A percentile compares a stretch with the other conserved stretches of the same genome.
phyloP scores from a whole-genome alignment of 805 yeast species.

The Vanderwaltozyma tropicalis region DNA sequence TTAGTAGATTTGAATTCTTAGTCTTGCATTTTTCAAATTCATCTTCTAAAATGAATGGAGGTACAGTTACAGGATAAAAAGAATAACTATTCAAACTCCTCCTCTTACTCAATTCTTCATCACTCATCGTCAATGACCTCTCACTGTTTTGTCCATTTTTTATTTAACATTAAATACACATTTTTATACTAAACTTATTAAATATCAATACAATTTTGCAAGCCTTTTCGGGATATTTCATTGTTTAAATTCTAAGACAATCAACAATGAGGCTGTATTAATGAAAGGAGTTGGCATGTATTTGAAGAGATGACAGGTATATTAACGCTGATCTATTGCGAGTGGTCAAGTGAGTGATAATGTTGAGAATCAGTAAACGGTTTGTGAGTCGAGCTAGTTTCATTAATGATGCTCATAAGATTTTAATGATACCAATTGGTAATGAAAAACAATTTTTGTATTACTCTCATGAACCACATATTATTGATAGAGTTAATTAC shows the following conservation, averaged over 20 bases:
- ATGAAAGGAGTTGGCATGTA: too few species aligned
- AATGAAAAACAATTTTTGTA: neutral
- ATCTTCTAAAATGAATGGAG: conserved; percentile 56
- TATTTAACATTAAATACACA: too few species aligned
- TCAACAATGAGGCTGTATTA: too few species aligned
- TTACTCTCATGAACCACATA: neutral
- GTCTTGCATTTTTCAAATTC: conserved; percentile 16
- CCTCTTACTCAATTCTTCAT: neutral
- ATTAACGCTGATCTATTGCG: too few species aligned
- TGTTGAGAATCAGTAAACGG: neutral
- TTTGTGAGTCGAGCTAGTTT: neutral
- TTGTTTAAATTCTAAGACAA: too few species aligned
- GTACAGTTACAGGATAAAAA: conserved; percentile 37
- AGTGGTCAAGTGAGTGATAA: too few species aligned
- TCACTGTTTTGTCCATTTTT: too few species aligned
- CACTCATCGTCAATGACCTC: neutral
- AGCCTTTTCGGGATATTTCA: too few species aligned
- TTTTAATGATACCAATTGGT: conserved; percentile 1
- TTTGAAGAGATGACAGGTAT: too few species aligned
- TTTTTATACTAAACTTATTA: too few species aligned
- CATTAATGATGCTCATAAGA: neutral
- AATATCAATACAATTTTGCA: too few species aligned
- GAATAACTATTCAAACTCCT: conserved; percentile 25
- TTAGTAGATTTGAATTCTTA: conserved; percentile 9
- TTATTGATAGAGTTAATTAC: neutral